Percentiles rank a stretch among this genome's conserved stretches.
phyloP scores from a whole-genome alignment of 2,329 filamentous ascomycete species.

The Colletotrichum incanum region DNA sequence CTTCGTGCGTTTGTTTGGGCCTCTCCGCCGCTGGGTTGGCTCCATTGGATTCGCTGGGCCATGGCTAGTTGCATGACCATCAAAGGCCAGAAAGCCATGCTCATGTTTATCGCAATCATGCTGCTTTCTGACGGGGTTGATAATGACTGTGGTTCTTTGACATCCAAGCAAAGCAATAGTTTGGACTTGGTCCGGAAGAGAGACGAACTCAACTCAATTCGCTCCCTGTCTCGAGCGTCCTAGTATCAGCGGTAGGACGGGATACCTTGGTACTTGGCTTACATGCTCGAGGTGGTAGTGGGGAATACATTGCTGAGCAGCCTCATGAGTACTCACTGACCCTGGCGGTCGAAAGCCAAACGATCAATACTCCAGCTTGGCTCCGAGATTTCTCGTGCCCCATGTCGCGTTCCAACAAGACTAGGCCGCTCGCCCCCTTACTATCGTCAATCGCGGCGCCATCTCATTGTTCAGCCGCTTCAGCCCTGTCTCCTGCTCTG shows the following conservation, averaged over 20 bases:
- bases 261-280: not conserved
- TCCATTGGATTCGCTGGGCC: slow-evolving; percentile 17
- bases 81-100: slow-evolving; percentile 15
- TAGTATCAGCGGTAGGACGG: not conserved
- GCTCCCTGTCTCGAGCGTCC: not conserved
- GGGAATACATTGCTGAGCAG: not conserved
- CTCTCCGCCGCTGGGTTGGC: slow-evolving; percentile 23
- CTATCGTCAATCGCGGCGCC: slow-evolving; percentile 22
- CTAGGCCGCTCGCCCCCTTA: not conserved
- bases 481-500: not conserved
- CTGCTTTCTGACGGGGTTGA: not conserved
- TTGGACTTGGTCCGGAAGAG: slow-evolving; percentile 17
- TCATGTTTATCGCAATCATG: slow-evolving; percentile 6
- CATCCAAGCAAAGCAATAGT: slow-evolving; percentile 12
- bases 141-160: slow-evolving; percentile 1
- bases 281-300: not conserved
- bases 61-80: slow-evolving; percentile 28
- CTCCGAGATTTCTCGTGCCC: slow-evolving; percentile 12
- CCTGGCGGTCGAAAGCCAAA: not conserved
- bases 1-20: slow-evolving; percentile 36
- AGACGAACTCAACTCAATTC: slow-evolving; percentile 7
- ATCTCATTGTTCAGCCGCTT: slow-evolving; percentile 4
- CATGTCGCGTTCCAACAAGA: slow-evolving; percentile 15
- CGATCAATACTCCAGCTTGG: slow-evolving; percentile 1
- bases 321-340: not conserved